Percentiles rank a stretch among this genome's conserved stretches.
Evolutionary conservation across 2,329 filamentous ascomycete species (phyloP).

Genomic region (Fusarium sp.): DNA sequence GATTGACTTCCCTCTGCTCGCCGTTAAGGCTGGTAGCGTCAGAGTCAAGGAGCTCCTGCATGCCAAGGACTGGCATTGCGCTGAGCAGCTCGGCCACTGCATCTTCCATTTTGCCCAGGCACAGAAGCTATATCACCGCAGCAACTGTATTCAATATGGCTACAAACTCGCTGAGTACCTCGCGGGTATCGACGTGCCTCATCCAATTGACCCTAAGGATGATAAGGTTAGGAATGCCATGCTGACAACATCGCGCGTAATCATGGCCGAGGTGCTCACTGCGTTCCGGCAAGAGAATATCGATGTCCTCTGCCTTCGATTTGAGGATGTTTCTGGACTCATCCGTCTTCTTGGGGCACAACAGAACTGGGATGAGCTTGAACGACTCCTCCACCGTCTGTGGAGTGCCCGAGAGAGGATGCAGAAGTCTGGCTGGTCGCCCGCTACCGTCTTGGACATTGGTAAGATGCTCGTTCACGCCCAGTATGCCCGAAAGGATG

Average conservation of each 20-base stretch:
- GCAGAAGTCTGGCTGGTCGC: conserved; percentile 42
- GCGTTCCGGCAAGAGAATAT: conserved; percentile 59
- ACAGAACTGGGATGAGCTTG: conserved; percentile 61
- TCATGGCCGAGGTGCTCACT: conserved; percentile 55
- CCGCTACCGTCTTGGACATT: conserved; percentile 41
- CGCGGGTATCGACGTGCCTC: conserved; percentile 56
- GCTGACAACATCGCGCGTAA: conserved; percentile 43
- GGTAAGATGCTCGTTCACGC: conserved; percentile 46
- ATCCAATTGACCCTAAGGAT: conserved; percentile 52
- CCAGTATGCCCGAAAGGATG: conserved; percentile 33
- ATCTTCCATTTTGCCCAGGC: conserved; percentile 59
- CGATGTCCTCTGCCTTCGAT: conserved; percentile 59
- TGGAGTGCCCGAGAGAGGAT: conserved; percentile 44
- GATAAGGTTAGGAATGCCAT: conserved; percentile 31
- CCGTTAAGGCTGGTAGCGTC: conserved; percentile 51
- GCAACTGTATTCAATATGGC: conserved; percentile 57
- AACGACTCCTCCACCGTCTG: conserved; percentile 48
- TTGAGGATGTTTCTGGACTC: conserved; percentile 60
- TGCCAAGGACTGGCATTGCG: conserved; percentile 56
- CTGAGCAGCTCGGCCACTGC: conserved; percentile 59
- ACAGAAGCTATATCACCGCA: conserved; percentile 58
- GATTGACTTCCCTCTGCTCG: conserved; percentile 56
- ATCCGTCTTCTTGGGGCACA: conserved; percentile 63
- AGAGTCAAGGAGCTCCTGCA: conserved; percentile 56
- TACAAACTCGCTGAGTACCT: conserved; percentile 62